Conservation (phyloP, 805 yeast genomes). For the Cyberlindnera veronae region DNA sequence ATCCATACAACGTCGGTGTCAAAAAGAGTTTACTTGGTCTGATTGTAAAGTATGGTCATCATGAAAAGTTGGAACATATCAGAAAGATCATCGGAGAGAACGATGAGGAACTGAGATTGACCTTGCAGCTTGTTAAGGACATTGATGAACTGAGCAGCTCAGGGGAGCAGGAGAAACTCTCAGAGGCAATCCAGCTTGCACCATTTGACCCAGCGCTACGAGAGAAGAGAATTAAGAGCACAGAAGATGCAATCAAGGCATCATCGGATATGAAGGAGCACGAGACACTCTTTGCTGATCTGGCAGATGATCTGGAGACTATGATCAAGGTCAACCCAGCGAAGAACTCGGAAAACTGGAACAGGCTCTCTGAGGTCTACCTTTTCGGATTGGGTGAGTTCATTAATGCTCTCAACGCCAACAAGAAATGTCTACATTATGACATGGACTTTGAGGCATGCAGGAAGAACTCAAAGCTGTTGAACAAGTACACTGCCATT, state of each 20-base stretch:
- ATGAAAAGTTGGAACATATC: constrained; percentile 32
- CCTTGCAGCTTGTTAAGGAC: constrained; percentile 18
- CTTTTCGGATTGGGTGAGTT: constrained; percentile 51
- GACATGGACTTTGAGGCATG: constrained; percentile 73
- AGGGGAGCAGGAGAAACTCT: constrained; percentile 31
- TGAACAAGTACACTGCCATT: constrained; percentile 38
- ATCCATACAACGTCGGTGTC: constrained; percentile 44
- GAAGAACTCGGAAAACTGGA: constrained; percentile 28
- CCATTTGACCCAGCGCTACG: constrained; percentile 41
- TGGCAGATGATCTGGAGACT: constrained; percentile 28
- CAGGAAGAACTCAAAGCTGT: constrained; percentile 50
- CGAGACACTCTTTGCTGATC: constrained; percentile 15
- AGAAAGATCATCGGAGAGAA: constrained; percentile 3
- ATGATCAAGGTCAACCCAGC: constrained; percentile 26
- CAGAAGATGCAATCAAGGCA: constrained; percentile 22
- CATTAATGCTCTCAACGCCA: constrained; percentile 46
- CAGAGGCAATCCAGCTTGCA: constrained; percentile 36
- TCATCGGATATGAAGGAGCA: constrained; percentile 20
- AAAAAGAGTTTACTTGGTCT: constrained; percentile 44
- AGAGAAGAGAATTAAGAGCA: constrained; percentile 29
- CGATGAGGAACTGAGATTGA: constrained; percentile 16
- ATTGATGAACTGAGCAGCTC: constrained; percentile 22
- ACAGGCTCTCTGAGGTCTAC: constrained; percentile 36
- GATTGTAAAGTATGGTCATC: constrained; percentile 49
- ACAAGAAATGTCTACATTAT: constrained; percentile 67